Base-by-base conservation (phyloP, 2,329 filamentous ascomycete genomes). In the Cordyceps fumosorosea region DNA sequence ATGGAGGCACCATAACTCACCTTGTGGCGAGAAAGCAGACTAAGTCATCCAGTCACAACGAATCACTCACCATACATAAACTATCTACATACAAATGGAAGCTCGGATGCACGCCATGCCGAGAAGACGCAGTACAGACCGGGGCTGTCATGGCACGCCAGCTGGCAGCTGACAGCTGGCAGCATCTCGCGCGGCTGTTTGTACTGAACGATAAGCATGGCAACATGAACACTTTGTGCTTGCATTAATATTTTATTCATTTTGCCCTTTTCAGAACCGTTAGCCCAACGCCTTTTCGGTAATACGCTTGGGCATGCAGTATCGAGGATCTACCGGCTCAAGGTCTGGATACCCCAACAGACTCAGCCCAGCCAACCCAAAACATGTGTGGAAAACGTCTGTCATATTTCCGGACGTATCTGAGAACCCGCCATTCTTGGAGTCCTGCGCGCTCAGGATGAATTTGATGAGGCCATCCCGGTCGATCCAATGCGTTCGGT, bases 361-460 rank as follows among this genome's bases (percentile, higher is more conserved):
- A 72, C 92, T 96, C 67, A 99, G 77, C 2, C 95, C 95, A 22
- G 93, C 90, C 66, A 97, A 77, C 26, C 91, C 92, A 73, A 99
- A 99, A 59, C 87, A 79, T 0, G 95, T 98, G 72, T 99, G 95
- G 79, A 96, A 99, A 40, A 99, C 93, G 78, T 99, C 95, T 24
- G 97, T 93, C 88, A 93, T 92, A 70, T 99, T 88, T 29, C 90
- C 93, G 11, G 95, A 93, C 64, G 93, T 81, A 77, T 99, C 95
- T 5, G 93, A 88, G 67, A 99, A 85, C 12, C 95, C 95, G 29
- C 95, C 95, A 34, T 83, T 77, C 62, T 96, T 89, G 1, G 85
- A 80, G 72, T 99, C 95, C 79, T 99, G 95, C 70, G 91, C 96
- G 65, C 83, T 82, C 63, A 99, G 77, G 60, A 99, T 97, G 75